A percentile compares a stretch with the other conserved stretches of the same genome.
phyloP scores from a whole-genome alignment of 2,329 filamentous ascomycete species.

The Talaromyces pinophilus region DNA sequence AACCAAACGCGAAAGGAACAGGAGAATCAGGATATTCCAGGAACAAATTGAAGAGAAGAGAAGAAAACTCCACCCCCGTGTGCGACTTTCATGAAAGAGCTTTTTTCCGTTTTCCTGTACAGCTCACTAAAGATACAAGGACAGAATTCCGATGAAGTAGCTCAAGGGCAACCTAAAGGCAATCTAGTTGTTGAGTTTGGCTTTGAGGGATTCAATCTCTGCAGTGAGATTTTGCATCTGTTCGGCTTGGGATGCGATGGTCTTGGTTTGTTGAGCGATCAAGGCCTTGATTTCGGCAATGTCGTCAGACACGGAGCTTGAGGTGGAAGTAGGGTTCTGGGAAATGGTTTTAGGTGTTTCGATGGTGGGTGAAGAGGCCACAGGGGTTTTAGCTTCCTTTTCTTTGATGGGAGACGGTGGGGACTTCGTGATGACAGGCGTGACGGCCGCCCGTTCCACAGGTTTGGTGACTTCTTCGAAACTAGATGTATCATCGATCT shows the following conservation, averaged over 20 bases:
- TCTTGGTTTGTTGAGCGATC: slow-evolving; percentile 73
- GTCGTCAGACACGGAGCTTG: slow-evolving; percentile 62
- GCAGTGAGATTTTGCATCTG: slow-evolving; percentile 69
- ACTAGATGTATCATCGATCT: slow-evolving; percentile 65
- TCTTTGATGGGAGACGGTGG: neutral
- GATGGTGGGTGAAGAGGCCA: slow-evolving; percentile 39
- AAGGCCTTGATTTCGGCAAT: slow-evolving; percentile 76
- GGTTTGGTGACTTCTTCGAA: slow-evolving; percentile 86
- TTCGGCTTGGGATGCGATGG: slow-evolving; percentile 74
- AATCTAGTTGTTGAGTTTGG: slow-evolving; percentile 19
- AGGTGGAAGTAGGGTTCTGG: slow-evolving; percentile 35
- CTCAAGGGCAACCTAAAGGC: neutral
- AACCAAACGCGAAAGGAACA: neutral
- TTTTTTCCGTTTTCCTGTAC: neutral
- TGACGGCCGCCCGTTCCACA: slow-evolving; percentile 56
- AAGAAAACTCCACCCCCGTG: neutral
- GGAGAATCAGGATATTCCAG: neutral
- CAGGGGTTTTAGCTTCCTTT: slow-evolving; percentile 8
- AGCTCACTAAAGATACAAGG: neutral
- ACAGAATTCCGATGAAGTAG: neutral
- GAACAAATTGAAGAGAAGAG: neutral
- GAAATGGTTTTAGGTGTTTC: slow-evolving; percentile 37
- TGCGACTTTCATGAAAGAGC: neutral
- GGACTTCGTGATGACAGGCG: slow-evolving; percentile 25
- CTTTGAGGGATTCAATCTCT: slow-evolving; percentile 77